Evolutionary conservation across 345 rosid genomes (phyloP), one percentile per base, ranked within the genome.

Genomic region (Euphorbia lathyris): DNA sequence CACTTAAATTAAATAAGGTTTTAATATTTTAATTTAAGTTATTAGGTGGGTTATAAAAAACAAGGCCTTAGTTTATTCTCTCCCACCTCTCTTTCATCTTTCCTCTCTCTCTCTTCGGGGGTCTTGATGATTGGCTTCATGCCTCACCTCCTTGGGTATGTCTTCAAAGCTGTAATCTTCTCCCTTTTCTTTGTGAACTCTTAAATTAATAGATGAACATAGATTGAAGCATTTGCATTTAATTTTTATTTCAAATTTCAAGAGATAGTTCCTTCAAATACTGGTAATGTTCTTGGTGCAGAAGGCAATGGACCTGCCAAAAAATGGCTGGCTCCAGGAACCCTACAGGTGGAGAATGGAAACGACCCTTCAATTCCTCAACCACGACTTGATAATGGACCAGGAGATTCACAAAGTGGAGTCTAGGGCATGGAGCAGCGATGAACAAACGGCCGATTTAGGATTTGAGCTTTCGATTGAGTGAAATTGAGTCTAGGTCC

Each of bases 281-380:
- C 99, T 42, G 97, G 97, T 66, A 95, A 95, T 74, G 83, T 95
- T 84, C 90, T 95, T 52, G 99, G 96, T 40, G 89, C 96, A 61
- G 99, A 95, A 86, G 98, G 92, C 84, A 95, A 91, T 42, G 99
- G 97, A 27, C 99, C 98, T 59, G 97, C 98, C 66, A 90, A 95
- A 61, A 95, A 95, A 82, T 95, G 98, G 99, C 78, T 84, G 65
- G 83, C 94, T 45, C 87, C 99, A 95, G 77, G 86, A 97, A 16
- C 86, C 97, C 11, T 75, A 77, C 19, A 82, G 86, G 80, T 95
- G 96, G 93, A 87, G 87, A 81, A 83, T 66, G 81, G 97, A 95
- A 59, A 87, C 97, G 88, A 3, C 88, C 97, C 26, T 69, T n/a
- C n/a, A n/a, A n/a, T n/a, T n/a, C n/a, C n/a, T n/a, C n/a, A n/a